These are phyloP conservation scores for Euphrasia confusa DNA, from an alignment of 257 asterid species.

Conservation along the genomic window DNA sequence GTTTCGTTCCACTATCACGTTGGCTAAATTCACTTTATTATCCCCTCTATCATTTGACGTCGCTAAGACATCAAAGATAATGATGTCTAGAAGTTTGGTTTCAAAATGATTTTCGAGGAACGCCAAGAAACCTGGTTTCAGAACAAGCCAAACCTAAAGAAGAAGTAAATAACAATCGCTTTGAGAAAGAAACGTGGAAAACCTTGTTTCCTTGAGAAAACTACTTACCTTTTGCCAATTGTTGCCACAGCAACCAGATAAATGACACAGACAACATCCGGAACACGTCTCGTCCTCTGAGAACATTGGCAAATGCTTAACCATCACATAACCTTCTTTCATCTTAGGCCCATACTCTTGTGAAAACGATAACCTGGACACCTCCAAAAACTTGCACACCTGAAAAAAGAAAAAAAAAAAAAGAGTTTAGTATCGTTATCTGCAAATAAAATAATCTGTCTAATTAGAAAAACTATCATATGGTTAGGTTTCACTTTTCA, in stretches of 20 bases:
- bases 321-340: conserved; percentile 87
- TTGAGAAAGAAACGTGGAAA: not conserved
- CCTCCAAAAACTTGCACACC: conserved; percentile 99
- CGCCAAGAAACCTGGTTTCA: conserved; percentile 89
- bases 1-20: conserved; percentile 47
- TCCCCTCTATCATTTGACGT: conserved; percentile 47
- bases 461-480: conserved; percentile 10
- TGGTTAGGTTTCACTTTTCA: conserved; percentile 32
- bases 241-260: conserved; percentile 63
- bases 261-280: conserved; percentile 50
- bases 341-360: conserved; percentile 87
- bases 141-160: conserved; percentile 86
- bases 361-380: conserved; percentile 80
- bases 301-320: conserved; percentile 51
- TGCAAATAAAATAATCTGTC: conserved; percentile 1
- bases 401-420: conserved; percentile 21
- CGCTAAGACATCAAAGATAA: conserved; percentile 53
- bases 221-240: conserved; percentile 75
- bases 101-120: conserved; percentile 76
- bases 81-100: conserved; percentile 65
- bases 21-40: conserved; percentile 46
- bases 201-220: not conserved
- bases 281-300: conserved; percentile 46
- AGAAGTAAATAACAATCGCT: not conserved
- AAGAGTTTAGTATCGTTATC: conserved; percentile 4